Evolutionary conservation across 306 rosid genomes (phyloP).

Genomic region (Lupinus albus): DNA sequence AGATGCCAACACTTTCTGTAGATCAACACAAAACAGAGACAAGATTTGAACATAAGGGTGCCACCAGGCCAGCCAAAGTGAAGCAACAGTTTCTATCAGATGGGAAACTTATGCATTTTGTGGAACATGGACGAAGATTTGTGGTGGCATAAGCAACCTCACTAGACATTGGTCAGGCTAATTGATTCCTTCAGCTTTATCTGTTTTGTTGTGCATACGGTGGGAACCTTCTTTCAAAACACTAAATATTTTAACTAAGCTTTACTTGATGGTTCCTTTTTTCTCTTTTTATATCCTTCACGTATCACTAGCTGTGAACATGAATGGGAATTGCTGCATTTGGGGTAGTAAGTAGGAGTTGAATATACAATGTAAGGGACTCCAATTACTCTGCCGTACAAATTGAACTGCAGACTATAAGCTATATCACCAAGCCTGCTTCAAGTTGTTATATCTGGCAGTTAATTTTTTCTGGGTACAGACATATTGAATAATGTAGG

Average conservation of each 20-base stretch:
- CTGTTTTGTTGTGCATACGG: constrained; percentile 38
- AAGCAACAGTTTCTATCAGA: constrained; percentile 61
- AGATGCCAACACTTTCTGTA: constrained; percentile 38
- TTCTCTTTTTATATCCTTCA: constrained; percentile 35
- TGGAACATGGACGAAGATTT: constrained; percentile 71
- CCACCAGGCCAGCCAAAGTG: constrained; percentile 63
- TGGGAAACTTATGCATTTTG: constrained; percentile 67
- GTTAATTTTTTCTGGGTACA: constrained; percentile 21
- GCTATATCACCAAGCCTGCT: constrained; percentile 9
- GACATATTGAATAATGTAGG: constrained; percentile 35
- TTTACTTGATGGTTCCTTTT: constrained; percentile 43
- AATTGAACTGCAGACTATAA: constrained; percentile 25
- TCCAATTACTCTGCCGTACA: constrained; percentile 10
- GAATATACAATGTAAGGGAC: constrained; percentile 33
- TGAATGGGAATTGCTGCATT: constrained; percentile 40
- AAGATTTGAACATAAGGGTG: constrained; percentile 59
- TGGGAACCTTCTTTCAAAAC: constrained; percentile 41
- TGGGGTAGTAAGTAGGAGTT: constrained; percentile 35
- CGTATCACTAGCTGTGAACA: constrained; percentile 24
- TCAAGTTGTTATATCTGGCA: constrained; percentile 12
- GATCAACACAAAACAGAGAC: constrained; percentile 45
- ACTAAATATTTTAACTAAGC: constrained; percentile 33
- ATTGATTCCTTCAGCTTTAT: constrained; percentile 41
- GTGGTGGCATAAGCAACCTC: constrained; percentile 53
- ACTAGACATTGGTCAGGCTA: constrained; percentile 27